phyloP scores from a whole-genome alignment of 176 grass and related monocot species.

The Carex myosuroides region DNA sequence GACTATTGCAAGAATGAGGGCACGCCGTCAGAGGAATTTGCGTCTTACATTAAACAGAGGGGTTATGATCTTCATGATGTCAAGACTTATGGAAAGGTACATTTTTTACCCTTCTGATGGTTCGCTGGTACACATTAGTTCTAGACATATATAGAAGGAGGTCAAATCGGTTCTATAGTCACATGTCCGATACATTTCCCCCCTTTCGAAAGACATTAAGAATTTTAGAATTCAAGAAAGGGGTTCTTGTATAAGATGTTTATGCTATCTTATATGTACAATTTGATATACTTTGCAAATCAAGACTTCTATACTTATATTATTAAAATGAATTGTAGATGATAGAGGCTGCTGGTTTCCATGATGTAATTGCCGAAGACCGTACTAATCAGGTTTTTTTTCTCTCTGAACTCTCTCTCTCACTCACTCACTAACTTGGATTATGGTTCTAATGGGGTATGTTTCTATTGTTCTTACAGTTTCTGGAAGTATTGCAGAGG shows the following conservation, averaged over 20 bases:
- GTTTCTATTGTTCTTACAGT: constrained; percentile 34
- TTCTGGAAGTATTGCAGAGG: constrained; percentile 55
- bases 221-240: background rate
- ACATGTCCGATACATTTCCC: background rate
- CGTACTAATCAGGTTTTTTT: constrained; percentile 67
- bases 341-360: constrained; percentile 74
- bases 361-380: constrained; percentile 67
- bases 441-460: constrained; percentile 4
- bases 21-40: constrained; percentile 65
- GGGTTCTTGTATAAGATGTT: background rate
- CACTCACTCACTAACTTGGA: background rate
- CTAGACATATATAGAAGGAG: background rate
- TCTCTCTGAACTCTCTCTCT: background rate
- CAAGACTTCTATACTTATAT: background rate
- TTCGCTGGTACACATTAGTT: background rate
- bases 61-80: constrained; percentile 94
- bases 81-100: constrained; percentile 79
- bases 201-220: background rate
- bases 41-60: constrained; percentile 69
- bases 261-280: background rate
- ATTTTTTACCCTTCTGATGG: constrained; percentile 14
- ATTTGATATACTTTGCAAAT: background rate
- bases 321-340: constrained; percentile 35
- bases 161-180: background rate
- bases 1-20: constrained; percentile 88